Conservation (phyloP, 192 early-diverging fungal species). For the Endogone sp. region DNA sequence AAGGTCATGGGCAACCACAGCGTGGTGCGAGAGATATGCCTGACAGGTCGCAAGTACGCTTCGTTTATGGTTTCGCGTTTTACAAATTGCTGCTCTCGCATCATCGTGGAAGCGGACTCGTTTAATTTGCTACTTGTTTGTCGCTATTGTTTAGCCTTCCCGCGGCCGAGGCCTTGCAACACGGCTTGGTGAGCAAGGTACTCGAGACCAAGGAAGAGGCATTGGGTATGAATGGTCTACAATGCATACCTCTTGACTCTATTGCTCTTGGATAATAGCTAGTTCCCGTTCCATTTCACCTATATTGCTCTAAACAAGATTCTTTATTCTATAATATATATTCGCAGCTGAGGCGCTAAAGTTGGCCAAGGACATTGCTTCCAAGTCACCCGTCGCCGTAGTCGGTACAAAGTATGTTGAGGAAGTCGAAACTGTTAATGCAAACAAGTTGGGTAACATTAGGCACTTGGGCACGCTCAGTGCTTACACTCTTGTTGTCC, state of each 20-base stretch:
- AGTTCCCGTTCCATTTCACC: too few relatives aligned
- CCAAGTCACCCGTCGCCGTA: slow-evolving; percentile 86
- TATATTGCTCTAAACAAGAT: background rate
- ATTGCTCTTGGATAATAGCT: too few relatives aligned
- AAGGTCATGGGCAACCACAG: slow-evolving; percentile 90
- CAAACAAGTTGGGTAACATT: too few relatives aligned
- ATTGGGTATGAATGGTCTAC: slow-evolving; percentile 47
- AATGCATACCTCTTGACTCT: too few relatives aligned
- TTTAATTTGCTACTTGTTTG: slow-evolving; percentile 2
- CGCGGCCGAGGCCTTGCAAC: slow-evolving; percentile 53
- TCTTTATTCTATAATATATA: background rate
- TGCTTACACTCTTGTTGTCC: too few relatives aligned
- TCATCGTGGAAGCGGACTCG: background rate
- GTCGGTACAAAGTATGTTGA: slow-evolving; percentile 82
- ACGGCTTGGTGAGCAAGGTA: slow-evolving; percentile 56
- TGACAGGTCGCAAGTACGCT: slow-evolving; percentile 71
- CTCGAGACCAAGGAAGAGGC: slow-evolving; percentile 36
- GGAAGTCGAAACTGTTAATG: too few relatives aligned
- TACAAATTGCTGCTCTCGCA: background rate
- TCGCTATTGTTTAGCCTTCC: slow-evolving; percentile 33
- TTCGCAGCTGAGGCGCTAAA: slow-evolving; percentile 56
- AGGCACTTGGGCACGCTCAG: too few relatives aligned
- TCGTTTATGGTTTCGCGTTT: background rate
- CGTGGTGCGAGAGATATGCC: slow-evolving; percentile 88
- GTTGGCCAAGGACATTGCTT: slow-evolving; percentile 70